A percentile compares a stretch with the other conserved stretches of the same genome.
Conservation (phyloP, 768 basidiomycete genomes). For the Lentinula edodes region DNA sequence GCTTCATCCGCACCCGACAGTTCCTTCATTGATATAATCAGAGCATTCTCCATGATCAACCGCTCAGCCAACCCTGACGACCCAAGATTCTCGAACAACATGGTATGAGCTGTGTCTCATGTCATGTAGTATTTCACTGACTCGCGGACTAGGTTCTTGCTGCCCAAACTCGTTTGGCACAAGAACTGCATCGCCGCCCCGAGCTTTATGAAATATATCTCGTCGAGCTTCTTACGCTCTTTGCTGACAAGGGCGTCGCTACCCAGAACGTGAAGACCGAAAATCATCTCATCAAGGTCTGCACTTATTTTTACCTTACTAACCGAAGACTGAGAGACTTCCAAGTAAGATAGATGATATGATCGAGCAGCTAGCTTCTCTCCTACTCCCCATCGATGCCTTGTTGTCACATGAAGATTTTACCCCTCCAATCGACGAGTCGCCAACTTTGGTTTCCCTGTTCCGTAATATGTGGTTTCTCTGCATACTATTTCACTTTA, state of each 20-base stretch:
- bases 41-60: slow-evolving; percentile 79
- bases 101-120: slow-evolving; percentile 46
- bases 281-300: slow-evolving; percentile 63
- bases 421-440: slow-evolving; percentile 48
- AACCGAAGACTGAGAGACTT: not conserved
- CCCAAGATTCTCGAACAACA: slow-evolving; percentile 83
- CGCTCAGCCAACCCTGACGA: slow-evolving; percentile 86
- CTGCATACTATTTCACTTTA: slow-evolving; percentile 82
- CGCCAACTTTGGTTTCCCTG: slow-evolving; percentile 58
- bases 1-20: slow-evolving; percentile 73
- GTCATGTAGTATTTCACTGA: slow-evolving; percentile 37
- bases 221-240: slow-evolving; percentile 78
- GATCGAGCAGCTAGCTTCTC: slow-evolving; percentile 81
- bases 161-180: slow-evolving; percentile 85
- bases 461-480: slow-evolving; percentile 96
- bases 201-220: slow-evolving; percentile 80
- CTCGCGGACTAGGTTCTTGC: slow-evolving; percentile 59
- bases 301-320: slow-evolving; percentile 10
- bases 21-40: slow-evolving; percentile 79
- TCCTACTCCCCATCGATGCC: slow-evolving; percentile 88
- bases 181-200: slow-evolving; percentile 66
- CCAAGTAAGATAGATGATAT: slow-evolving; percentile 67
- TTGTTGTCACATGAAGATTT: slow-evolving; percentile 71
- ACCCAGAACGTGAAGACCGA: slow-evolving; percentile 77
- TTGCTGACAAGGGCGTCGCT: slow-evolving; percentile 86